Evolutionary conservation across 2,329 filamentous ascomycete species (phyloP).

Genomic region (Pseudopyricularia cyperi): DNA sequence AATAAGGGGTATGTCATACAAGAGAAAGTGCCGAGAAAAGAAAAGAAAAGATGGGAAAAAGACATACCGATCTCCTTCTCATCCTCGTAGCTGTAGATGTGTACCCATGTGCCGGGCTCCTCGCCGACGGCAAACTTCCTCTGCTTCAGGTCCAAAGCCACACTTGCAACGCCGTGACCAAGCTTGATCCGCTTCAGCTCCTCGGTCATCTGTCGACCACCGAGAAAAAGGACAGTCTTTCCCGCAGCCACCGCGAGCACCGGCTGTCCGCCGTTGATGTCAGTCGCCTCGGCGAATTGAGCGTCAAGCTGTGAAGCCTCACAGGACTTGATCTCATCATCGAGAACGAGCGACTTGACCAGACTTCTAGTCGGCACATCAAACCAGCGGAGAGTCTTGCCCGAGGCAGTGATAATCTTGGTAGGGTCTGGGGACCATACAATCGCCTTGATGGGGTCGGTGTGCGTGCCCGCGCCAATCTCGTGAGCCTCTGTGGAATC

Average conservation of each 20-base stretch:
- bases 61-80: conserved; percentile 60
- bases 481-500: conserved; percentile 61
- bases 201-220: conserved; percentile 55
- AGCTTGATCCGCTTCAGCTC: conserved; percentile 70
- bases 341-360: conserved; percentile 64
- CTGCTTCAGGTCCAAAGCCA: conserved; percentile 70
- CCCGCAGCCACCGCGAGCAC: conserved; percentile 87
- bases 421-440: conserved; percentile 87
- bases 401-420: conserved; percentile 78
- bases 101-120: conserved; percentile 90
- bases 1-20: no score
- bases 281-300: conserved; percentile 41
- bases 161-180: conserved; percentile 78
- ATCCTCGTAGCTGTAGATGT: conserved; percentile 79
- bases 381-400: conserved; percentile 91
- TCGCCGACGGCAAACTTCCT: conserved; percentile 82
- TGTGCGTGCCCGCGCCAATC: conserved; percentile 74
- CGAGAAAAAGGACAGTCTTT: conserved; percentile 87
- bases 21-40: no score
- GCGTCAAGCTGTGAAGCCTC: conserved; percentile 65
- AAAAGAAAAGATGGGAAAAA: background rate
- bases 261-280: conserved; percentile 53
- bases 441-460: conserved; percentile 86
- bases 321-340: conserved; percentile 81
- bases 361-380: conserved; percentile 67